phyloP scores from a whole-genome alignment of 23 red algal species.

The Agarophyton chilense region DNA sequence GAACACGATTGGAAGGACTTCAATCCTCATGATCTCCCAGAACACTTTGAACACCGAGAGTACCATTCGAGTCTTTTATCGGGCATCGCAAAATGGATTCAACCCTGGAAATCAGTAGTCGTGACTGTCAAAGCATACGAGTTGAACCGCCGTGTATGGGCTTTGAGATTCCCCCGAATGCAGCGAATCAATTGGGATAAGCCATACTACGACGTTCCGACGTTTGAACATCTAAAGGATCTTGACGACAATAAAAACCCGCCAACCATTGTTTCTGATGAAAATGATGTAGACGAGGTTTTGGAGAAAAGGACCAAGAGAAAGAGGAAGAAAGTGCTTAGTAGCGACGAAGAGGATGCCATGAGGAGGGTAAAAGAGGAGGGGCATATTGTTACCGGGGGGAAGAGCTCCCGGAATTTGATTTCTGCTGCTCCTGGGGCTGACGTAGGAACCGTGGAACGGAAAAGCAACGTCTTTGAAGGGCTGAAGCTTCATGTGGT shows the following conservation, averaged over 20 bases:
- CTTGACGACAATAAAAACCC: slow-evolving; percentile 62
- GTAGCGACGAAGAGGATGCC: slow-evolving; percentile 35
- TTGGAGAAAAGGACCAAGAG: not conserved
- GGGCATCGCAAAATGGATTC: slow-evolving; percentile 77
- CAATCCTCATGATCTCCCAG: slow-evolving; percentile 54
- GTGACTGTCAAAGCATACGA: slow-evolving; percentile 71
- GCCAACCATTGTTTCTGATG: slow-evolving; percentile 32
- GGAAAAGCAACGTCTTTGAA: slow-evolving; percentile 15
- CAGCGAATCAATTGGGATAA: slow-evolving; percentile 80
- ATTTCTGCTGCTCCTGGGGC: slow-evolving; percentile 20
- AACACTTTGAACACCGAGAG: slow-evolving; percentile 49
- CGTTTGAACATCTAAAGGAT: slow-evolving; percentile 49
- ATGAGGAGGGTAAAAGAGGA: slow-evolving; percentile 30
- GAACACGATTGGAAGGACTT: slow-evolving; percentile 73
- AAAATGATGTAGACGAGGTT: slow-evolving; percentile 59
- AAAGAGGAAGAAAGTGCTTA: slow-evolving; percentile 4
- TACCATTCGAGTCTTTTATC: slow-evolving; percentile 25
- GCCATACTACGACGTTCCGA: slow-evolving; percentile 68
- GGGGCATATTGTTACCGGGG: slow-evolving; percentile 48
- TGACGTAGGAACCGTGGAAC: slow-evolving; percentile 30
- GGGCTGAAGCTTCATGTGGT: slow-evolving; percentile 33
- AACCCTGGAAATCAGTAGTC: slow-evolving; percentile 71
- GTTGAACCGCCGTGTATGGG: slow-evolving; percentile 44
- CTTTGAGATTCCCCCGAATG: slow-evolving; percentile 79
- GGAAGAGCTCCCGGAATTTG: slow-evolving; percentile 12